Evolutionary conservation across 140 eudicot species (phyloP), one percentile per base, ranked within the genome.

Genomic region (Anethum foeniculum): DNA sequence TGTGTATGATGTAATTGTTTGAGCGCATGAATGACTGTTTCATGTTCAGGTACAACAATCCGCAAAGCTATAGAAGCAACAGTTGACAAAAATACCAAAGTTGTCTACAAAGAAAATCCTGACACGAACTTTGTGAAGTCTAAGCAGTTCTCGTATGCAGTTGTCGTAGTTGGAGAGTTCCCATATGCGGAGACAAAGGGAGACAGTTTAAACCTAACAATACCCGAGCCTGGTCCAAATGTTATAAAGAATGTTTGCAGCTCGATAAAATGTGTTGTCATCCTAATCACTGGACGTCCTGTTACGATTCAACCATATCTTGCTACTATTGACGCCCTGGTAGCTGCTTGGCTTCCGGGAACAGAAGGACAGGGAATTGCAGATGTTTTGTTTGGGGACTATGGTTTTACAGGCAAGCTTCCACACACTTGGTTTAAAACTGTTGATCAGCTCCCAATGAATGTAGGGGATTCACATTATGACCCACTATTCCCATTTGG

Each of bases 321-420:
- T 14, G 65, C 48, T 8, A 30, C 85, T 58, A 91, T 93, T n/a
- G 90, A 89, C 3, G 97, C 93, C 34, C 88, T 93, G 32, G 96
- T 93, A 52, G 97, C 97, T 12, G 98, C 95, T 23, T 93, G 98
- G 98, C 89, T 93, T 76, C 98, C 97, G 1, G 98, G 98, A 78
- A 82, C 92, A 3, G 97, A 93, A 89, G 96, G 93, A 25, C 92
- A 87, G 79, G 97, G 98, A 2, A 82, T 91, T 18, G 86, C 93
- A 1, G 98, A 93, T 87, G 93, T 83, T 12, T 72, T 93, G 36
- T 93, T 91, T 84, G 98, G 98, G 7, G 95, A 93, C 79, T 85
- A 91, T 51, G 91, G 89, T 28, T 93, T 93, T 73, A 91, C 92
- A 0, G 98, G 98, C 32, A 91, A 88, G 85, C 93, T 93, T 39